These are phyloP conservation scores for Setaria viridis DNA, from an alignment of 202 grass and related monocot species.

Conservation along the genomic window DNA sequence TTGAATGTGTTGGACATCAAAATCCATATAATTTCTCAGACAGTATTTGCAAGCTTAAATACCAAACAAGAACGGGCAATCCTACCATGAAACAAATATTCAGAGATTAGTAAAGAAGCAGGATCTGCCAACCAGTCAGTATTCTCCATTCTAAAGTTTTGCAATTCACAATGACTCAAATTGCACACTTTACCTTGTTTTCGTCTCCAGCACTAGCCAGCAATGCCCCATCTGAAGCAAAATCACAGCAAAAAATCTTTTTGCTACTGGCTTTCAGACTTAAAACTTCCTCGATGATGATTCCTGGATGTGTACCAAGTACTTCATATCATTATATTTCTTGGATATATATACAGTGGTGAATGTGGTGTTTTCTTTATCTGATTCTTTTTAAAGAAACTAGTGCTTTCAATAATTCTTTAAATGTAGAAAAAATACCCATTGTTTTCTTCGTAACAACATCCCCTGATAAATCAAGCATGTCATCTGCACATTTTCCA, in stretches of 20 bases:
- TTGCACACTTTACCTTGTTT: constrained; percentile 55
- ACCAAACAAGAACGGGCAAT: neutral
- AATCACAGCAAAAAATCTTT: constrained; percentile 67
- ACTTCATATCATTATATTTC: neutral
- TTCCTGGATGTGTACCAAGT: constrained; percentile 19
- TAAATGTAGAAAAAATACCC: neutral
- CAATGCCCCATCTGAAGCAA: constrained; percentile 68
- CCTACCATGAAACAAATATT: neutral
- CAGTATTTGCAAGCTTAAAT: neutral
- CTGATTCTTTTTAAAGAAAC: neutral
- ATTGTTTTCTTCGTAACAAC: neutral
- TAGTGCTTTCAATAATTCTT: neutral
- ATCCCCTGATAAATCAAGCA: constrained; percentile 25
- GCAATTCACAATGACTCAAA: too few species aligned
- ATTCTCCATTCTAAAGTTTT: neutral
- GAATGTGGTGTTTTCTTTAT: neutral
- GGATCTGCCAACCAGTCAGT: neutral
- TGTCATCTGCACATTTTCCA: neutral
- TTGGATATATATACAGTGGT: neutral
- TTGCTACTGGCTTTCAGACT: constrained; percentile 42
- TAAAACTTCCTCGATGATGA: neutral
- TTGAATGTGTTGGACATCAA: neutral
- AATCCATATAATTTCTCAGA: neutral
- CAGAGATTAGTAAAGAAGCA: neutral
- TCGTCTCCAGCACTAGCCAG: constrained; percentile 66